Conservation (phyloP, 208 protist species). For the Acanthamoeba divionensis region DNA sequence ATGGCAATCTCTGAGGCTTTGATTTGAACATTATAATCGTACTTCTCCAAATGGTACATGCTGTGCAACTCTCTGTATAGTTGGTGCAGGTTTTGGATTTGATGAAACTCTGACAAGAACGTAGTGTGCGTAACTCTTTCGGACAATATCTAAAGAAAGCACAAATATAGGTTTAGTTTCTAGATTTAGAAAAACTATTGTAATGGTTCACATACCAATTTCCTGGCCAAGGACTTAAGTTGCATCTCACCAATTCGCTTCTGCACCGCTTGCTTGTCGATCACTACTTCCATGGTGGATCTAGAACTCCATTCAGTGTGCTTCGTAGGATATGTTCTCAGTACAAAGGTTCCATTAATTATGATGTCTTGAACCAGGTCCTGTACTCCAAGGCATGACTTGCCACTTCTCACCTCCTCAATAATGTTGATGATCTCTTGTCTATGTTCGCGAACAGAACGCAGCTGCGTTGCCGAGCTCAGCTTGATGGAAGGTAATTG, state of each 20-base stretch:
- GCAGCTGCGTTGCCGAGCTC: neutral
- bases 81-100: neutral
- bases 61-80: neutral
- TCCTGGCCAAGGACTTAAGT: neutral
- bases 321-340: neutral
- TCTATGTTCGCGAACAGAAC: neutral
- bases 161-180: neutral
- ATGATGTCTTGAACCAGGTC: neutral
- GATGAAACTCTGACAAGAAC: neutral
- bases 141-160: neutral
- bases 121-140: neutral
- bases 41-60: neutral
- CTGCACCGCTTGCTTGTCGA: neutral
- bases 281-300: neutral
- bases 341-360: neutral
- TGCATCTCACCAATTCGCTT: too few species aligned
- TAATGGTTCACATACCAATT: neutral
- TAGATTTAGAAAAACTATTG: neutral
- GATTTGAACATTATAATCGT: neutral
- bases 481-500: too few species aligned
- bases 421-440: neutral
- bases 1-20: neutral
- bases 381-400: neutral
- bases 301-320: neutral
- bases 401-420: neutral